Evolutionary conservation across 2,329 filamentous ascomycete species (phyloP).

Genomic region (Colletotrichum viniferum): DNA sequence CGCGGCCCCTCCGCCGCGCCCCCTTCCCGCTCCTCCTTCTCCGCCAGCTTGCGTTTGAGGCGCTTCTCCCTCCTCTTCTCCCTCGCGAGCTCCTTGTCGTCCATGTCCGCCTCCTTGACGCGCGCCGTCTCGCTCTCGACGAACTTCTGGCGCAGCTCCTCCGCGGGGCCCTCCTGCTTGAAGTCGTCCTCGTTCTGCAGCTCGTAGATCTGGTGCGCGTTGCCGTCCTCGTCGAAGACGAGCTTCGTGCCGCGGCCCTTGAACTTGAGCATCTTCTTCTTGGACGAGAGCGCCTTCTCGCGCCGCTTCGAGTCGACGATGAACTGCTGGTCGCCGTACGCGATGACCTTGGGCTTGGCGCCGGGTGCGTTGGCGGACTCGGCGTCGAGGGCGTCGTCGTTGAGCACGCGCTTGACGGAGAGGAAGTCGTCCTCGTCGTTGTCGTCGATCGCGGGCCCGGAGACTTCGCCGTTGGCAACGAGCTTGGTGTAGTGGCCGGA

Average conservation of each 20-base stretch:
- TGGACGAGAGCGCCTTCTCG: slow-evolving; percentile 92
- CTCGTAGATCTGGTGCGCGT: slow-evolving; percentile 84
- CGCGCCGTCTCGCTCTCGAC: slow-evolving; percentile 75
- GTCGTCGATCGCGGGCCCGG: slow-evolving; percentile 54
- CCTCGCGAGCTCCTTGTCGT: slow-evolving; percentile 82
- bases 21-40: slow-evolving; percentile 55
- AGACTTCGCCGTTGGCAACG: slow-evolving; percentile 62
- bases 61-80: slow-evolving; percentile 80
- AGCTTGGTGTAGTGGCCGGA: slow-evolving; percentile 94
- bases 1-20: neutral
- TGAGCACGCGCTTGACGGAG: slow-evolving; percentile 85
- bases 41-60: slow-evolving; percentile 73
- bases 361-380: slow-evolving; percentile 45
- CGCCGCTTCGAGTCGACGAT: slow-evolving; percentile 93
- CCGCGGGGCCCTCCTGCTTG: slow-evolving; percentile 73
- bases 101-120: slow-evolving; percentile 76
- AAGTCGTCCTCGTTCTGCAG: slow-evolving; percentile 87
- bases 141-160: slow-evolving; percentile 78
- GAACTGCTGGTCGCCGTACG: slow-evolving; percentile 73
- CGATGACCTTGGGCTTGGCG: slow-evolving; percentile 62
- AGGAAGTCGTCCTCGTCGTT: slow-evolving; percentile 83
- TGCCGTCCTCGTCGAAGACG: slow-evolving; percentile 91
- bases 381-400: slow-evolving; percentile 67
- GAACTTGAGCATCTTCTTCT: slow-evolving; percentile 91
- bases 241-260: slow-evolving; percentile 86